Evolutionary conservation across 495 filamentous ascomycete genomes (phyloP).

Genomic region (Trichoderma asperelloides): DNA sequence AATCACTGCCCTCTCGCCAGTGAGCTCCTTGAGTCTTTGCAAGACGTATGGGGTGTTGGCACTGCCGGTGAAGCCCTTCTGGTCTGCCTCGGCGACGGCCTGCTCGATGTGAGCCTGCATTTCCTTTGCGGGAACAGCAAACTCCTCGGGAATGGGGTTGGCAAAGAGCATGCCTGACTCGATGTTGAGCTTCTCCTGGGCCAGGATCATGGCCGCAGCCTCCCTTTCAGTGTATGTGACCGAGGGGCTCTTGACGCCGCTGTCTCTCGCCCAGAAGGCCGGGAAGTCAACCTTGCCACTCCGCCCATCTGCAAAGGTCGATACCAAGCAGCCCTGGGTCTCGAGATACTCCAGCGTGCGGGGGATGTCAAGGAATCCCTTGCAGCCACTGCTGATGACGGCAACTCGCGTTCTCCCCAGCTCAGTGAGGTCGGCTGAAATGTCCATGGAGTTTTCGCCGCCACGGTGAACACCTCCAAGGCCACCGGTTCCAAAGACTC

Average conservation of each 20-base stretch:
- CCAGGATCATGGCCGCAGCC: constrained; percentile 70
- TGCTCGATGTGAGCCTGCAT: constrained; percentile 67
- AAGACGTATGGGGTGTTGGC: constrained; percentile 88
- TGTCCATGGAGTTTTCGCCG: constrained; percentile 77
- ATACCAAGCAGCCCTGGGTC: constrained; percentile 80
- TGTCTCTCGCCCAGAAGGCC: constrained; percentile 82
- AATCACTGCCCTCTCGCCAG: constrained; percentile 56
- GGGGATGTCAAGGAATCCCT: constrained; percentile 90
- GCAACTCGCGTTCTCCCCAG: constrained; percentile 85
- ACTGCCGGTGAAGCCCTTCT: constrained; percentile 60
- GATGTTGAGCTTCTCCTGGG: constrained; percentile 51
- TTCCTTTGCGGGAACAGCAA: constrained; percentile 58
- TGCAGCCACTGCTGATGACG: constrained; percentile 83
- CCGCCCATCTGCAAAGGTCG: constrained; percentile 78
- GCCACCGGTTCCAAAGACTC: constrained; percentile 81
- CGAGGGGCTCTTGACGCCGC: constrained; percentile 67
- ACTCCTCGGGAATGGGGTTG: constrained; percentile 70
- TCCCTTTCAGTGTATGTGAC: constrained; percentile 65
- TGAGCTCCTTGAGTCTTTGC: constrained; percentile 70
- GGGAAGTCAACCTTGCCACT: constrained; percentile 65
- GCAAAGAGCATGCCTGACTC: constrained; percentile 73
- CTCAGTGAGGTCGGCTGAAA: constrained; percentile 92
- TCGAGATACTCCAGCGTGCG: constrained; percentile 90
- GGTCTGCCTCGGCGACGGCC: constrained; percentile 63
- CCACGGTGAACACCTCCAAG: constrained; percentile 90